Percentiles rank a stretch among this genome's conserved stretches.
phyloP scores from a whole-genome alignment of 2,329 filamentous ascomycete species.

The Ascochyta rabiei region DNA sequence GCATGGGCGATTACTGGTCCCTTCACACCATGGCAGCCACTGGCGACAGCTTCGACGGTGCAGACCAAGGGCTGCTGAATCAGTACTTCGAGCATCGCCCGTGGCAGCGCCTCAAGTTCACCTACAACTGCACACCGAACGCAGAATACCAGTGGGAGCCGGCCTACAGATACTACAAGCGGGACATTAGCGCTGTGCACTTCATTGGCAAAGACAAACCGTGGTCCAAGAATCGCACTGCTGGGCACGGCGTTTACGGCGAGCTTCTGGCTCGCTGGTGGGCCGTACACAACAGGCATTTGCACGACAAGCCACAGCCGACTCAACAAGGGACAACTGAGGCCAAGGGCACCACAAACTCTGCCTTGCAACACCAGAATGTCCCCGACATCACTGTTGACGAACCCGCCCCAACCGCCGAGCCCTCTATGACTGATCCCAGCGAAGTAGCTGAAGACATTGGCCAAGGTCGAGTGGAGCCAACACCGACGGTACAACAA shows the following conservation, averaged over 20 bases:
- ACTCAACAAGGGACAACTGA: slow-evolving; percentile 7
- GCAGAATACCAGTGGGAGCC: slow-evolving; percentile 97
- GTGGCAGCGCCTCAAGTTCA: slow-evolving; percentile 89
- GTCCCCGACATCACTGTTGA: slow-evolving; percentile 34
- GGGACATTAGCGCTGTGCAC: slow-evolving; percentile 86
- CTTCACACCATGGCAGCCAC: slow-evolving; percentile 81
- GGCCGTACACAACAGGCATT: slow-evolving; percentile 90
- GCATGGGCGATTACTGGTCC: slow-evolving; percentile 85
- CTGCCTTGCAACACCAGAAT: slow-evolving; percentile 25
- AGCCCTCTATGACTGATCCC: slow-evolving; percentile 52
- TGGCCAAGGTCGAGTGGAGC: slow-evolving; percentile 51
- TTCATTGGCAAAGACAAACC: slow-evolving; percentile 94
- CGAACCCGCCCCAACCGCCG: slow-evolving; percentile 45
- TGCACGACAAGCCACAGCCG: slow-evolving; percentile 52
- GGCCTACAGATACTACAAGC: slow-evolving; percentile 91
- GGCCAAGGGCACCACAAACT: slow-evolving; percentile 15
- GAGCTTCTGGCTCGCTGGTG: slow-evolving; percentile 91
- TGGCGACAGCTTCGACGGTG: slow-evolving; percentile 94
- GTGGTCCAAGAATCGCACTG: slow-evolving; percentile 63
- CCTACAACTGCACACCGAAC: slow-evolving; percentile 96
- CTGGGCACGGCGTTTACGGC: slow-evolving; percentile 70
- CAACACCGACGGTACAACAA: slow-evolving; percentile 54
- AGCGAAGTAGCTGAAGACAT: slow-evolving; percentile 52
- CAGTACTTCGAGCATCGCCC: slow-evolving; percentile 81
- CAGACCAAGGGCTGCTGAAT: slow-evolving; percentile 93